Conservation (phyloP, 2,329 filamentous ascomycete genomes). For the Paraphaeosphaeria sporulosa region DNA sequence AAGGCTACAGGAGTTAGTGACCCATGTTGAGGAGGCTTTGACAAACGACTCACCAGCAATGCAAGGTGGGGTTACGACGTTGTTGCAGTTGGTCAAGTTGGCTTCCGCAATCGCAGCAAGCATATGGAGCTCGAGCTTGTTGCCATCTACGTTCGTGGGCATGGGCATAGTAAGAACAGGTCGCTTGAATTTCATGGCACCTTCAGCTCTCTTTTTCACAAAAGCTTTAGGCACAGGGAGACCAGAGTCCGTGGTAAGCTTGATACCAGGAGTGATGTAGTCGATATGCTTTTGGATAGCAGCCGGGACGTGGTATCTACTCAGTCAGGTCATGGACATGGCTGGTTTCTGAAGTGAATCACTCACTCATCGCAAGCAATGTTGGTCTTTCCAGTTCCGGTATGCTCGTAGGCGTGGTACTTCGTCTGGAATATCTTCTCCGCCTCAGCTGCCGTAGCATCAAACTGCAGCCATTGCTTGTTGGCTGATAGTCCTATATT, state of each 20-base stretch:
- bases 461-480: constrained; percentile 25
- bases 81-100: background rate
- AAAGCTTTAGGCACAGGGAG: background rate
- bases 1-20: background rate
- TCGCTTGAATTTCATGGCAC: background rate
- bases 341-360: background rate
- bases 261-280: constrained; percentile 26
- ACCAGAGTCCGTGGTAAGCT: constrained; percentile 14
- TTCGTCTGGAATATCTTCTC: constrained; percentile 24
- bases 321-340: background rate
- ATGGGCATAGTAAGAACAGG: background rate
- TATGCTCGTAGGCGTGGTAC: constrained; percentile 27
- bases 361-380: constrained; percentile 26
- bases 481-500: constrained; percentile 23
- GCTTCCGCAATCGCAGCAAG: background rate
- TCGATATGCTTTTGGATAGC: constrained; percentile 26
- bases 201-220: background rate
- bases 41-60: background rate
- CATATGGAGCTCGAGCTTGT: background rate
- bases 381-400: constrained; percentile 19
- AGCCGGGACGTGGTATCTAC: constrained; percentile 22
- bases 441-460: constrained; percentile 19
- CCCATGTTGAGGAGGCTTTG: background rate
- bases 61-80: background rate
- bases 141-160: background rate